Evolutionary conservation across 768 basidiomycete species (phyloP), one percentile per base, ranked within the genome.

Genomic region (Suillus variegatus): DNA sequence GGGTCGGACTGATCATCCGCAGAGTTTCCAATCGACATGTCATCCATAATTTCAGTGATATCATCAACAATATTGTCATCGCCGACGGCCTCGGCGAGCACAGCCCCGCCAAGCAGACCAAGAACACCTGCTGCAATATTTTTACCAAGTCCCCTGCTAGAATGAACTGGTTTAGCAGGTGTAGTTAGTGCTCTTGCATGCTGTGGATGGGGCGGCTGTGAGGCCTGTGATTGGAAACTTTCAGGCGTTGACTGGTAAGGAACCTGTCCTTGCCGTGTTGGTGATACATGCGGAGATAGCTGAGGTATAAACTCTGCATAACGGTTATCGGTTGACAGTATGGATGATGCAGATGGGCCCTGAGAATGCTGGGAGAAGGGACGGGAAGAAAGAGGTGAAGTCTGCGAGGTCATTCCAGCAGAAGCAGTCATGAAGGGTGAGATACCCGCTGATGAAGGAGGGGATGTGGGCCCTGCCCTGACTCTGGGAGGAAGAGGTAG

Each of bases 41-140:
- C 52, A 36, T 25, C 22, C 62, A 63, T 63, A 25, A 14, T 28
- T 20, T 16, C 36, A 54, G 41, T 10, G 36, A 61, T 58, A 61
- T 63, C 22, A 18, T 56, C 14, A 16, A 61, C n/a, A 58, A 63
- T 10, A 20, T 63, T 22, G 6, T 25, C 35, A 8, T 18, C 56
- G 13, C 55, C 9, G 6, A 18, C 25, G 32, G 32, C 8, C 49
- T 58, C 51, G 8, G 25, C 41, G 38, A 56, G 28, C 36, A 41
- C 51, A 58, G 25, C 54, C 25, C 36, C 51, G 6, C 54, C 22
- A 8, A 62, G 32, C 8, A 57, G 54, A 52, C 38, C 54, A 20
- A 52, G 32, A 47, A 51, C 61, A 7, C 18, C 52, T 35, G 14
- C 9, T 14, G 10, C 12, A 12, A 60, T 35, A 22, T 44, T 60